Conservation (phyloP, 257 asterid species). For the Solanum sejunctum region DNA sequence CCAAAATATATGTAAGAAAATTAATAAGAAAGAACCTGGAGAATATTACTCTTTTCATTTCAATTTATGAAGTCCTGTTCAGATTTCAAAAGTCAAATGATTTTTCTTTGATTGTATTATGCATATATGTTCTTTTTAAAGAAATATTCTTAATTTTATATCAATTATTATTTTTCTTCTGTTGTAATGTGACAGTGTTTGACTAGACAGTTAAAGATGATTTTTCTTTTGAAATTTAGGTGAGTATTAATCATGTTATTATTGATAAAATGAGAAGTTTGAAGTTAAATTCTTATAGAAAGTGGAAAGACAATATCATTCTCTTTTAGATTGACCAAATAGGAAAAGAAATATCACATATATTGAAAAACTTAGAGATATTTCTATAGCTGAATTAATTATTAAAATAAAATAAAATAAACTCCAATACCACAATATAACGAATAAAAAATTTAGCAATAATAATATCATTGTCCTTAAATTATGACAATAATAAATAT, state of each 20-base stretch:
- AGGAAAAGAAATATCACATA: not conserved
- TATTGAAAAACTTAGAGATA: no score
- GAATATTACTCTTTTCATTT: not conserved
- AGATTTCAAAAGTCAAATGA: not conserved
- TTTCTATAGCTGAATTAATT: no score
- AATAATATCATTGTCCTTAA: no score
- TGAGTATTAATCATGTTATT: no score
- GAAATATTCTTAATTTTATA: no score
- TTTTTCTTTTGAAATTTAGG: no score
- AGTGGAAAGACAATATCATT: not conserved
- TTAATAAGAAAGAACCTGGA: not conserved
- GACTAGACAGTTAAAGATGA: not conserved
- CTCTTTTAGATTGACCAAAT: not conserved
- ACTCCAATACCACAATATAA: no score
- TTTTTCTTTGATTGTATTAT: not conserved
- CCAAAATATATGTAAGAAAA: not conserved
- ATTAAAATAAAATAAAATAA: no score
- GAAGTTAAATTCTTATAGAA: no score
- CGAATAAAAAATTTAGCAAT: no score
- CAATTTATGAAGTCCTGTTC: not conserved
- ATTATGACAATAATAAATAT: no score
- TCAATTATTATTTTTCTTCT: not conserved
- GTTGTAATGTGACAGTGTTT: not conserved
- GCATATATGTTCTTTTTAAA: not conserved
- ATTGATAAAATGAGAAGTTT: no score